Evolutionary conservation across 1,284 basidiomycete species (phyloP).

Genomic region (Spongiforma sp.): DNA sequence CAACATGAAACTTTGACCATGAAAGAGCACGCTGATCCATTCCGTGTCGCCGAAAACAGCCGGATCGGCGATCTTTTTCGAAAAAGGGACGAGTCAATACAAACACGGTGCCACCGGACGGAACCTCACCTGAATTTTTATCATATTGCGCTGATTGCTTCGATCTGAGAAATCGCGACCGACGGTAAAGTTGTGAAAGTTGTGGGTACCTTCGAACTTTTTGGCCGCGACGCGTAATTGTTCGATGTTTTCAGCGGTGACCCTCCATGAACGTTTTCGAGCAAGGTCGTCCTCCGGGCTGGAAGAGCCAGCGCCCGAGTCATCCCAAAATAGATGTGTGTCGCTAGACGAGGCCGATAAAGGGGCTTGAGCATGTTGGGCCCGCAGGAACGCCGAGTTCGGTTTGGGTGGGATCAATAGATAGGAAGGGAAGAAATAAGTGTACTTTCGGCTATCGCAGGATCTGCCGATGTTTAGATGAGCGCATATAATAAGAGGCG

Average conservation of each 20-base stretch:
- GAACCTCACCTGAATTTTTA: slow-evolving; percentile 73
- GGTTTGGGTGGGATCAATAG: slow-evolving; percentile 92
- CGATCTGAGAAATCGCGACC: slow-evolving; percentile 85
- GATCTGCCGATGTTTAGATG: slow-evolving; percentile 50
- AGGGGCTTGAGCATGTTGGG: slow-evolving; percentile 28
- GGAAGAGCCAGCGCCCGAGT: slow-evolving; percentile 41
- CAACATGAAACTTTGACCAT: slow-evolving; percentile 99
- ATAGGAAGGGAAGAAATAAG: slow-evolving; percentile 96
- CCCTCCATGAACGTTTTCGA: slow-evolving; percentile 74
- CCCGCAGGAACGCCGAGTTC: slow-evolving; percentile 62
- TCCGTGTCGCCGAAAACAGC: slow-evolving; percentile 90
- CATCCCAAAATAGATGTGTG: slow-evolving; percentile 59
- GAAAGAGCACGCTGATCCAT: slow-evolving; percentile 94
- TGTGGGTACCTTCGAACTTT: slow-evolving; percentile 84
- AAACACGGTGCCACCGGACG: not conserved
- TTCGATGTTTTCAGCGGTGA: slow-evolving; percentile 57
- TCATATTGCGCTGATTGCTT: slow-evolving; percentile 86
- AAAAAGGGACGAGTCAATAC: not conserved
- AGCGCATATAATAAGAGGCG: slow-evolving; percentile 1
- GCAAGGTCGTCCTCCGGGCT: slow-evolving; percentile 58
- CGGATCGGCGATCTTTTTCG: slow-evolving; percentile 75
- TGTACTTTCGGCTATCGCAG: slow-evolving; percentile 96
- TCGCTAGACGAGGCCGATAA: slow-evolving; percentile 18
- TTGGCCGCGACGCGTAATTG: slow-evolving; percentile 61
- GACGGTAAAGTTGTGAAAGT: slow-evolving; percentile 98